Evolutionary conservation across 805 yeast species (phyloP), one percentile per base, ranked within the genome.

Genomic region (Vanderwaltozyma tropicalis): DNA sequence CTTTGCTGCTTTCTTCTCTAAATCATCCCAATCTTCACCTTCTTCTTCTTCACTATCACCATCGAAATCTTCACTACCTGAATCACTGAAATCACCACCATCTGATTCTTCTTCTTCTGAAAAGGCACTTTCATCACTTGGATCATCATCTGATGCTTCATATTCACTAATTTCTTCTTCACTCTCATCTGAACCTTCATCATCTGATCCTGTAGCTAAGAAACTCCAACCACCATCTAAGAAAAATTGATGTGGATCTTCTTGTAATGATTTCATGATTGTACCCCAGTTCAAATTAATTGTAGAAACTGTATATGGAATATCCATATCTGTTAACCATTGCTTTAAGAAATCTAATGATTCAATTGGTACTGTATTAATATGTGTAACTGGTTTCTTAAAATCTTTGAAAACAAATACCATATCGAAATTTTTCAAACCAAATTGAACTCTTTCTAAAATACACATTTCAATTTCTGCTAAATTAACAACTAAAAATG

Each of bases 321-420:
- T 82, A 59, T 92, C 98, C 55, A 92, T 95, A 59, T 92, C 95
- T n/a, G 95, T 85, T 42, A 92, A 68, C 98, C 98, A 92, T 35
- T 85, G 86, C 61, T 89, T 92, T 44, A 92, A 83, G 56, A 83
- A 89, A 57, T 92, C 98, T 40, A 92, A 66, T 38, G 82, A 71
- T 52, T 83, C 94, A 75, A 87, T 85, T 27, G 97, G 96, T 42
- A 92, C 86, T 3, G 97, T 87, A 60, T 89, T 89, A 46, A 92
- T 77, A 59, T 89, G 96, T 16, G 84, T 84, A 10, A 86, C 96
- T 1, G 96, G 85, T 52, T 72, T 77, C 44, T 71, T 67, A 60
- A 87, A 88, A 61, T 92, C 97, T 61, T 88, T 89, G 65, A 82
- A 89, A 2, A 92, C 88, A 61, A 92, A 87, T n/a, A 92, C 98